Evolutionary conservation across 495 filamentous ascomycete genomes (phyloP).

Genomic region (Neurospora africana): DNA sequence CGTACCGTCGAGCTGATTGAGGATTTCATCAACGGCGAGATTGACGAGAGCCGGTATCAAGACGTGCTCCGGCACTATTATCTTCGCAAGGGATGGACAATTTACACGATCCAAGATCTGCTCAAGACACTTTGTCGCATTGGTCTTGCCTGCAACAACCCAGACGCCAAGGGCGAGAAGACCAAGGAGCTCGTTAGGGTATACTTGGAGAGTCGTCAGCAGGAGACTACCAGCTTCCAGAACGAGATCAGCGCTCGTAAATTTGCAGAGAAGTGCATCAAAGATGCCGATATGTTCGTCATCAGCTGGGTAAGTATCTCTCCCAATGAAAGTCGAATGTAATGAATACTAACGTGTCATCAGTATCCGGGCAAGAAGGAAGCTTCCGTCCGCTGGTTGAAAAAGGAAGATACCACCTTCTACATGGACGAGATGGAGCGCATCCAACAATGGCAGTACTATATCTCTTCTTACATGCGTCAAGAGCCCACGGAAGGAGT

Average conservation of each 20-base stretch:
- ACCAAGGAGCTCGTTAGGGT: slow-evolving; percentile 73
- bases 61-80: slow-evolving; percentile 85
- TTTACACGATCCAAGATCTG: slow-evolving; percentile 84
- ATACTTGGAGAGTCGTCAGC: slow-evolving; percentile 70
- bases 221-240: slow-evolving; percentile 70
- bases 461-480: slow-evolving; percentile 81
- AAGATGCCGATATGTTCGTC: slow-evolving; percentile 82
- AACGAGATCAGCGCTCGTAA: slow-evolving; percentile 78
- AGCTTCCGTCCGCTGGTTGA: slow-evolving; percentile 59
- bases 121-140: slow-evolving; percentile 66
- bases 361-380: slow-evolving; percentile 48
- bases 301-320: slow-evolving; percentile 64
- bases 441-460: slow-evolving; percentile 71
- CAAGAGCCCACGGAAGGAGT: slow-evolving; percentile 86
- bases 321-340: not conserved
- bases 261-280: slow-evolving; percentile 74
- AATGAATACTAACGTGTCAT: slow-evolving; percentile 10
- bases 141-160: slow-evolving; percentile 60
- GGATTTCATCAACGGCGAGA: slow-evolving; percentile 74
- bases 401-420: slow-evolving; percentile 72
- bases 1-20: slow-evolving; percentile 56
- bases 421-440: slow-evolving; percentile 52
- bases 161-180: slow-evolving; percentile 75
- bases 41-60: slow-evolving; percentile 72
- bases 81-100: slow-evolving; percentile 73